These are phyloP conservation scores for Boletus subparvulus DNA, from an alignment of 768 basidiomycete species.

Conservation along the genomic window DNA sequence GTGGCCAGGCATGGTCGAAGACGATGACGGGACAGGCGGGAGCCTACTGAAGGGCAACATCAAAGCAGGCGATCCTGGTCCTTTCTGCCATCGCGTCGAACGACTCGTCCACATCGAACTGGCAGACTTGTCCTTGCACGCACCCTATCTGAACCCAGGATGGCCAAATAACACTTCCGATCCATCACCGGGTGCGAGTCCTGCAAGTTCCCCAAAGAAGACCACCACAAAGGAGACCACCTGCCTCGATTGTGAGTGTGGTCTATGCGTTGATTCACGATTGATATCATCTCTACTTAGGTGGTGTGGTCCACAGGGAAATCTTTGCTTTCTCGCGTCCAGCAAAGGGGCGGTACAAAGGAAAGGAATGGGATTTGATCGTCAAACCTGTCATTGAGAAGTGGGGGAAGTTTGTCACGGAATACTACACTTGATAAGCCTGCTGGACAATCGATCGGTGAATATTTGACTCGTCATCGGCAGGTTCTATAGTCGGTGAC, in stretches of 20 bases:
- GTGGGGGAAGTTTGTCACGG: slow-evolving; percentile 67
- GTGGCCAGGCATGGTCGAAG: slow-evolving; percentile 60
- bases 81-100: slow-evolving; percentile 74
- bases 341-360: slow-evolving; percentile 50
- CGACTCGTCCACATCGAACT: slow-evolving; percentile 80
- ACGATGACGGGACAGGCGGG: slow-evolving; percentile 33
- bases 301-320: slow-evolving; percentile 66
- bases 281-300: slow-evolving; percentile 30
- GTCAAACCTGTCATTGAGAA: slow-evolving; percentile 75
- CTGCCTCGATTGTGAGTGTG: slow-evolving; percentile 48
- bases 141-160: slow-evolving; percentile 56
- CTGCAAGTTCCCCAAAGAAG: slow-evolving; percentile 18
- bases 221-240: slow-evolving; percentile 17
- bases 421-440: slow-evolving; percentile 29
- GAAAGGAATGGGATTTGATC: slow-evolving; percentile 71
- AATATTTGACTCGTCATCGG: background rate
- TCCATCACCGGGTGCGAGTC: background rate
- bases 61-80: slow-evolving; percentile 56
- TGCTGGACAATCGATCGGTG: background rate
- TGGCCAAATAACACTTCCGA: slow-evolving; percentile 43
- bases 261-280: background rate
- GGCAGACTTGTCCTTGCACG: slow-evolving; percentile 59
- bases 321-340: slow-evolving; percentile 73
- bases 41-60: slow-evolving; percentile 68
- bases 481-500: background rate